Percentiles rank a stretch among this genome's conserved stretches.
Evolutionary conservation across 768 basidiomycete genomes (phyloP).

Genomic region (Naematelia encephala): DNA sequence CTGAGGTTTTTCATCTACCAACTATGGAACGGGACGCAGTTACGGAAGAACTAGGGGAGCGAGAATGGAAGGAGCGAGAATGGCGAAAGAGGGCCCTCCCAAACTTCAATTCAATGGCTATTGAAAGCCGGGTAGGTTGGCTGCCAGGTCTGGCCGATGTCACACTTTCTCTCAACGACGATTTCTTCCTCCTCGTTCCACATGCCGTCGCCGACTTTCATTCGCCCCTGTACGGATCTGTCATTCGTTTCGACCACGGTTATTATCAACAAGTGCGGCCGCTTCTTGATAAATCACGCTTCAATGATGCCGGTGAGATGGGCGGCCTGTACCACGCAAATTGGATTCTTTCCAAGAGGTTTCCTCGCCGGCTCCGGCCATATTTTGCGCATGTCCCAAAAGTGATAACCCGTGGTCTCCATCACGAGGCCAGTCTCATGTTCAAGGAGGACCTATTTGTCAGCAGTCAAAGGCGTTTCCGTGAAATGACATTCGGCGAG

Average conservation of each 20-base stretch:
- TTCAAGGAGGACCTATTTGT: slow-evolving; percentile 36
- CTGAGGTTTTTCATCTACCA: slow-evolving; percentile 46
- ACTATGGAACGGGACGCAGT: slow-evolving; percentile 24
- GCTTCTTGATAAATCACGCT: slow-evolving; percentile 31
- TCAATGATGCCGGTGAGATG: slow-evolving; percentile 43
- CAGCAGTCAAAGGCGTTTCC: slow-evolving; percentile 37
- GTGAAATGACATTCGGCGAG: slow-evolving; percentile 39
- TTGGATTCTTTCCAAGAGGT: slow-evolving; percentile 40
- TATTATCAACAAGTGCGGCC: slow-evolving; percentile 42
- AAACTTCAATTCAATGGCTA: slow-evolving; percentile 47
- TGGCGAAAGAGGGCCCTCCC: slow-evolving; percentile 40
- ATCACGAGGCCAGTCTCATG: slow-evolving; percentile 47
- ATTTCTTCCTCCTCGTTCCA: slow-evolving; percentile 42
- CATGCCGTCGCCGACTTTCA: slow-evolving; percentile 45
- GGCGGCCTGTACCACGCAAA: slow-evolving; percentile 48
- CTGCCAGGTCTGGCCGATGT: slow-evolving; percentile 42
- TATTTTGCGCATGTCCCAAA: slow-evolving; percentile 48
- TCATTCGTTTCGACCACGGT: slow-evolving; percentile 44
- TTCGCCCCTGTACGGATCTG: slow-evolving; percentile 43
- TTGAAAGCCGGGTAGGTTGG: slow-evolving; percentile 43
- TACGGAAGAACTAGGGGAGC: slow-evolving; percentile 30
- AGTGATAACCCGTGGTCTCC: slow-evolving; percentile 43
- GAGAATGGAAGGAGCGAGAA: slow-evolving; percentile 35
- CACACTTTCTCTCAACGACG: slow-evolving; percentile 41
- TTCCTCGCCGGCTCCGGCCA: slow-evolving; percentile 39